Percentiles rank a stretch among this genome's conserved stretches.
Evolutionary conservation across 2,329 filamentous ascomycete species (phyloP).

Genomic region (Falciphora oryzae): DNA sequence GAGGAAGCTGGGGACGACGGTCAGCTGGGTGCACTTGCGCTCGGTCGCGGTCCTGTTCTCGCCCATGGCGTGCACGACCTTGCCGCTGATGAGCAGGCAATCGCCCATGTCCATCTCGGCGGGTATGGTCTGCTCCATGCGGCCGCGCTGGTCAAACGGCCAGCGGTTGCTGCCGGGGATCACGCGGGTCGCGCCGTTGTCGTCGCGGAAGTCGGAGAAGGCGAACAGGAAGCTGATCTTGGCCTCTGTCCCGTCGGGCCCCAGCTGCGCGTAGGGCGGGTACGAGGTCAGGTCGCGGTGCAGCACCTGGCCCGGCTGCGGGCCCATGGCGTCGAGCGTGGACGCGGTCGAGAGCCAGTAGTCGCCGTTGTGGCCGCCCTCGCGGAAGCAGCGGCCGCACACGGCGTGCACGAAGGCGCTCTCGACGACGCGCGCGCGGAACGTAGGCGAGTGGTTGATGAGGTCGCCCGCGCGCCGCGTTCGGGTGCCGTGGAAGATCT

Average conservation of each 20-base stretch:
- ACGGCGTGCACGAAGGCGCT: constrained; percentile 23
- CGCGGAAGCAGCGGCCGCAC: constrained; percentile 19
- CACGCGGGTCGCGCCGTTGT: constrained; percentile 25
- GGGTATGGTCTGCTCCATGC: constrained; percentile 16
- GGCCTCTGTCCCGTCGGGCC: constrained; percentile 21
- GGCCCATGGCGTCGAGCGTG: constrained; percentile 21
- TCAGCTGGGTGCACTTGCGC: constrained; percentile 19
- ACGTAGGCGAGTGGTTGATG: constrained; percentile 20
- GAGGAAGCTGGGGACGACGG: constrained; percentile 22
- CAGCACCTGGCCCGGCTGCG: constrained; percentile 21
- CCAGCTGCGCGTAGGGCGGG: constrained; percentile 21
- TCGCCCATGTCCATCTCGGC: constrained; percentile 26
- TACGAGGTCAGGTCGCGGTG: constrained; percentile 25
- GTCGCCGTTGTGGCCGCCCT: constrained; percentile 18
- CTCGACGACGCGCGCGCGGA: constrained; percentile 24
- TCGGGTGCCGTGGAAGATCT: constrained; percentile 21
- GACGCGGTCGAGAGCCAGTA: constrained; percentile 22
- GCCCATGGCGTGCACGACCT: constrained; percentile 27
- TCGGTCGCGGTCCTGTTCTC: constrained; percentile 23
- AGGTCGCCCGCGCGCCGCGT: constrained; percentile 22
- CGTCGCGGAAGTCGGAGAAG: constrained; percentile 22
- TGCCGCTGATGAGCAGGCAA: constrained; percentile 25
- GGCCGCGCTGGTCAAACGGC: constrained; percentile 17
- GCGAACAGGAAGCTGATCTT: constrained; percentile 24
- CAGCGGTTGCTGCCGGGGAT: constrained; percentile 25